Percentiles rank a stretch among this genome's conserved stretches.
Conservation (phyloP, 2,329 filamentous ascomycete genomes). For the Cladosporium sphaerospermum region DNA sequence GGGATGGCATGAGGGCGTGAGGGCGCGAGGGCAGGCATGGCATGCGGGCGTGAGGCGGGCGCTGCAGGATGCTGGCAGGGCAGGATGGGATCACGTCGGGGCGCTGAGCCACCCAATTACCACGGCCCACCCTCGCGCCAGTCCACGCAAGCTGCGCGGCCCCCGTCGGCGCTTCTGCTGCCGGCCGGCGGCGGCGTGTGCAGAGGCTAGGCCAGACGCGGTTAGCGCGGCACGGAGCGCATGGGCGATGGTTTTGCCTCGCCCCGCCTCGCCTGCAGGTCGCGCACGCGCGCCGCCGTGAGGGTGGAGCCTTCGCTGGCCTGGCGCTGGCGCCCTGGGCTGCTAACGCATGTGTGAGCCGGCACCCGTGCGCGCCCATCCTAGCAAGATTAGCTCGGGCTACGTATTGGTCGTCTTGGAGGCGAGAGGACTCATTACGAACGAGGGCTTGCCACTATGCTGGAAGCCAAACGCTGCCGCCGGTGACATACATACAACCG, state of each 20-base stretch:
- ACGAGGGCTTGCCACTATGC: slow-evolving; percentile 12
- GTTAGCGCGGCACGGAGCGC: background rate
- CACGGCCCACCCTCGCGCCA: slow-evolving; percentile 2
- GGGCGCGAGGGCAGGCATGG: no score
- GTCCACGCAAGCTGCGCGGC: slow-evolving; percentile 11
- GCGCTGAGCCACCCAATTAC: slow-evolving; percentile 13
- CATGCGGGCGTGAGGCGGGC: no score
- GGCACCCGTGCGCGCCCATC: slow-evolving; percentile 10
- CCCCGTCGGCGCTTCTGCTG: slow-evolving; percentile 9
- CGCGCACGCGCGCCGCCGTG: slow-evolving; percentile 7
- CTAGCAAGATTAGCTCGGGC: slow-evolving; percentile 13
- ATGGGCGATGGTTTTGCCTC: slow-evolving; percentile 10
- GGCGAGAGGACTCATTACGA: slow-evolving; percentile 12
- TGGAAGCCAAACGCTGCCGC: slow-evolving; percentile 1
- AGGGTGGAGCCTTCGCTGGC: background rate
- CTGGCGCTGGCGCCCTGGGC: slow-evolving; percentile 1
- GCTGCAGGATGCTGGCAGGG: slow-evolving; percentile 4
- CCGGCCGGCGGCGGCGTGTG: slow-evolving; percentile 4
- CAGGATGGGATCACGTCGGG: slow-evolving; percentile 9
- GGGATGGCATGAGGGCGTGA: no score
- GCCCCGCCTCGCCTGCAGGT: background rate
- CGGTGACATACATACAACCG: slow-evolving; percentile 12
- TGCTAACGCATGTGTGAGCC: slow-evolving; percentile 8
- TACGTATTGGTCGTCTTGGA: slow-evolving; percentile 14
- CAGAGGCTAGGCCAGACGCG: slow-evolving; percentile 6